Conservation (phyloP, 2,329 filamentous ascomycete species). For the Davidsoniella virescens region DNA sequence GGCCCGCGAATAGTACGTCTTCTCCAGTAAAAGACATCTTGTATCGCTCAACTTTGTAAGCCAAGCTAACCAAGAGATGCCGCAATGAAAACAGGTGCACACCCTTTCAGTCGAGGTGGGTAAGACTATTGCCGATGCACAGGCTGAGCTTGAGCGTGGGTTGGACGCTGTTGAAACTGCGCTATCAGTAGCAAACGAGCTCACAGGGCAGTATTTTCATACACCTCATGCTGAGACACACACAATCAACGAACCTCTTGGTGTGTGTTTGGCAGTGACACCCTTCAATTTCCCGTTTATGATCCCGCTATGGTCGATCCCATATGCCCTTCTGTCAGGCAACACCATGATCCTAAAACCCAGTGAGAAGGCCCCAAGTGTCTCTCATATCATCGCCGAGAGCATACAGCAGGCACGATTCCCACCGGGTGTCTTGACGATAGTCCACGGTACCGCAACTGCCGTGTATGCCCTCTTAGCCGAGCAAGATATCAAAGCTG, state of each 20-base stretch:
- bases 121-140: slow-evolving; percentile 15
- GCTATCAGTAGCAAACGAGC: slow-evolving; percentile 11
- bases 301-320: slow-evolving; percentile 30
- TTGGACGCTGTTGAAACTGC: slow-evolving; percentile 15
- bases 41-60: not conserved
- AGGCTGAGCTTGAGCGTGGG: slow-evolving; percentile 15
- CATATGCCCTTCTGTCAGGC: slow-evolving; percentile 31
- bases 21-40: no score
- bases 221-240: slow-evolving; percentile 8
- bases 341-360: slow-evolving; percentile 36
- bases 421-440: slow-evolving; percentile 57
- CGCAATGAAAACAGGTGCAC: not conserved
- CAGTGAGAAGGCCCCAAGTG: slow-evolving; percentile 36
- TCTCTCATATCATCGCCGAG: slow-evolving; percentile 23
- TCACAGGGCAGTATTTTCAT: slow-evolving; percentile 8
- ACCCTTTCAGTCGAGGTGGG: slow-evolving; percentile 14
- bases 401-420: slow-evolving; percentile 59
- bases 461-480: slow-evolving; percentile 48
- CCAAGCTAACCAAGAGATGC: not conserved
- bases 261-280: slow-evolving; percentile 37
- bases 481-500: slow-evolving; percentile 53
- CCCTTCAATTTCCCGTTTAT: slow-evolving; percentile 38
- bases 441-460: slow-evolving; percentile 46
- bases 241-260: slow-evolving; percentile 25
- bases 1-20: slow-evolving; percentile 11